Conservation (phyloP, 1,139 yeast species). For the Blastobotrys buckinghamii region DNA sequence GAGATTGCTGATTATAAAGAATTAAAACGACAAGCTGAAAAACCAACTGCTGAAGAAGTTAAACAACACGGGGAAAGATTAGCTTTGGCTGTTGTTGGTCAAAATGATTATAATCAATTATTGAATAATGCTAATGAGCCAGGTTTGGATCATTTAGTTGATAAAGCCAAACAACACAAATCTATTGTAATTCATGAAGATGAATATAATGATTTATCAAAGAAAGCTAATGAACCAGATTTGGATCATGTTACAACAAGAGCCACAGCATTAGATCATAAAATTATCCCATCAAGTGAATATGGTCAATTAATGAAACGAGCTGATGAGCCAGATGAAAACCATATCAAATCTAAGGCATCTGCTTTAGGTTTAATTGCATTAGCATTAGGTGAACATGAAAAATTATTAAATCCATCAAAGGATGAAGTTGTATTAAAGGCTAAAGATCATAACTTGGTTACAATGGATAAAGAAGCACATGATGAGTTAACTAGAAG, state of each 20-base stretch:
- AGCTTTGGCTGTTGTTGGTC: constrained; percentile 18
- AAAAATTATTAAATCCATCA: constrained; percentile 19
- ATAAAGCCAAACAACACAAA: constrained; percentile 30
- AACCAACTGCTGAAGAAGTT: constrained; percentile 26
- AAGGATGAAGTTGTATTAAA: constrained; percentile 24
- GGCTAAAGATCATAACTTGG: constrained; percentile 21
- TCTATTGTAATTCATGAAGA: constrained; percentile 24
- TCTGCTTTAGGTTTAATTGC: constrained; percentile 23
- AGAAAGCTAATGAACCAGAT: constrained; percentile 23
- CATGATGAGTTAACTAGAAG: constrained; percentile 19
- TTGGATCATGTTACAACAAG: constrained; percentile 18
- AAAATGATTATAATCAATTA: constrained; percentile 29
- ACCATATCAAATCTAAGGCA: constrained; percentile 35
- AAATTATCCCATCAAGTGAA: constrained; percentile 40
- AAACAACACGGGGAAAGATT: constrained; percentile 21
- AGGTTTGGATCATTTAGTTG: constrained; percentile 31
- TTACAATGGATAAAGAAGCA: constrained; percentile 20
- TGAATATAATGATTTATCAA: constrained; percentile 21
- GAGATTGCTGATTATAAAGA: constrained; percentile 19
- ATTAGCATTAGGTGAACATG: constrained; percentile 26
- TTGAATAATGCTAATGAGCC: constrained; percentile 33
- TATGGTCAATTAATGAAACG: constrained; percentile 20
- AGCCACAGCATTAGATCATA: constrained; percentile 33
- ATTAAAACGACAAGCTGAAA: constrained; percentile 22
- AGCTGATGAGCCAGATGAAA: constrained; percentile 21